Evolutionary conservation across 1,284 basidiomycete species (phyloP).

Genomic region (Heterobasidion annosum): DNA sequence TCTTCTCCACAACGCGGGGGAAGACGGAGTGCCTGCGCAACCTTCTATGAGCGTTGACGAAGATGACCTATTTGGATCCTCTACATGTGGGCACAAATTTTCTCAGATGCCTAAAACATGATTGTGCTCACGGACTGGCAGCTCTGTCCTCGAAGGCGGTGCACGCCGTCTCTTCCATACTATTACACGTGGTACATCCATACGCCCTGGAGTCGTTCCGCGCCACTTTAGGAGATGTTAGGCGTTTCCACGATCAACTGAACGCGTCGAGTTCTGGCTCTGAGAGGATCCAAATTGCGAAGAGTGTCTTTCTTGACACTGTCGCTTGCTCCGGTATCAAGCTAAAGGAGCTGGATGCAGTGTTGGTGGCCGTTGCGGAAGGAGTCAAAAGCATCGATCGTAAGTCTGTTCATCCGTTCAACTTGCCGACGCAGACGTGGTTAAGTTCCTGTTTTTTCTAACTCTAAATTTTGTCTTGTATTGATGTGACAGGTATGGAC

Average conservation of each 20-base stretch:
- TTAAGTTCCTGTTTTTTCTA: too few species aligned
- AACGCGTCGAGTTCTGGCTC: slow-evolving; percentile 39
- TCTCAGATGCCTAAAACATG: too few species aligned
- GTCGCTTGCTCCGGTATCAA: slow-evolving; percentile 57
- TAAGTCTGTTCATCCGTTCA: slow-evolving; percentile 7
- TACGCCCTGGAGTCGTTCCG: slow-evolving; percentile 42
- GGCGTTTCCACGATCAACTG: slow-evolving; percentile 44
- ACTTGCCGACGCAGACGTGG: background rate
- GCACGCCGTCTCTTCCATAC: slow-evolving; percentile 23
- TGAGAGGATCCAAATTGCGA: slow-evolving; percentile 55
- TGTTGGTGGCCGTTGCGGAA: slow-evolving; percentile 30
- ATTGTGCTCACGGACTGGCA: background rate
- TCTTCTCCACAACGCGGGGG: slow-evolving; percentile 22
- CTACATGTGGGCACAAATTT: too few species aligned
- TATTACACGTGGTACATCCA: slow-evolving; percentile 56
- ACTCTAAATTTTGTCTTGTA: too few species aligned
- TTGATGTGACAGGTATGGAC: too few species aligned
- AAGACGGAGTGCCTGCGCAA: background rate
- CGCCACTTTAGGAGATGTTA: slow-evolving; percentile 43
- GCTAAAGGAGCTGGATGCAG: slow-evolving; percentile 35
- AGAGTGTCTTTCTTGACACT: slow-evolving; percentile 49
- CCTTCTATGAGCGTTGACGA: too few species aligned
- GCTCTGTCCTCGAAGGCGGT: slow-evolving; percentile 1
- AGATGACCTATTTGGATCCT: background rate
- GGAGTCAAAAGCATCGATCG: slow-evolving; percentile 17